Percentiles rank a stretch among this genome's conserved stretches.
Conservation (phyloP, 495 filamentous ascomycete genomes). For the Hypoxylon lienhwacheense region DNA sequence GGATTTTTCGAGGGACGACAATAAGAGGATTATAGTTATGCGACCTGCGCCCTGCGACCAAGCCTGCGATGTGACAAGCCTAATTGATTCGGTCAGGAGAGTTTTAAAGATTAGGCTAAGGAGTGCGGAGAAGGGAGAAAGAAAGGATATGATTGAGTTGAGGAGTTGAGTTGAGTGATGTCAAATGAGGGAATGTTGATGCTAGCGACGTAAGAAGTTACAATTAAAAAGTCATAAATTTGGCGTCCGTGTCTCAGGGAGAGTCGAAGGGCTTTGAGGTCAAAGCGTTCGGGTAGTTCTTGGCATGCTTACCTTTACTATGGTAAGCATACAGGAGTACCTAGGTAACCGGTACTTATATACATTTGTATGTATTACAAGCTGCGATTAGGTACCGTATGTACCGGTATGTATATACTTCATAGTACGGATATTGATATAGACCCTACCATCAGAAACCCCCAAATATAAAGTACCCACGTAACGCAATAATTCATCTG, state of each 20-base stretch:
- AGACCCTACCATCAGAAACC: too few species aligned
- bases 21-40: background rate
- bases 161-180: background rate
- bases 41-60: too few species aligned
- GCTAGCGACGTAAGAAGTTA: conserved; percentile 15
- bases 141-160: too few species aligned
- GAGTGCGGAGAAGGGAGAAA: conserved; percentile 14
- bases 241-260: conserved; percentile 28
- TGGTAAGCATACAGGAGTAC: background rate
- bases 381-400: too few species aligned
- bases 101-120: background rate
- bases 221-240: conserved; percentile 1
- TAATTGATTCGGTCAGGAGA: background rate
- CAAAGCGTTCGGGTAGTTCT: conserved; percentile 24
- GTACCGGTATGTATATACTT: too few species aligned
- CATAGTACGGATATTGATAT: too few species aligned
- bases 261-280: too few species aligned
- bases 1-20: background rate
- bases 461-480: too few species aligned
- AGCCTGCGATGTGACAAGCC: conserved; percentile 2
- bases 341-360: background rate
- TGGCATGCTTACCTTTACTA: conserved; percentile 15
- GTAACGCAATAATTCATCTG: too few species aligned
- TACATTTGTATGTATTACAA: too few species aligned
- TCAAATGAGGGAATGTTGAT: conserved; percentile 18